These are phyloP conservation scores for Aspergillus uvarum DNA, from an alignment of 2,329 filamentous ascomycete species.

Conservation along the genomic window DNA sequence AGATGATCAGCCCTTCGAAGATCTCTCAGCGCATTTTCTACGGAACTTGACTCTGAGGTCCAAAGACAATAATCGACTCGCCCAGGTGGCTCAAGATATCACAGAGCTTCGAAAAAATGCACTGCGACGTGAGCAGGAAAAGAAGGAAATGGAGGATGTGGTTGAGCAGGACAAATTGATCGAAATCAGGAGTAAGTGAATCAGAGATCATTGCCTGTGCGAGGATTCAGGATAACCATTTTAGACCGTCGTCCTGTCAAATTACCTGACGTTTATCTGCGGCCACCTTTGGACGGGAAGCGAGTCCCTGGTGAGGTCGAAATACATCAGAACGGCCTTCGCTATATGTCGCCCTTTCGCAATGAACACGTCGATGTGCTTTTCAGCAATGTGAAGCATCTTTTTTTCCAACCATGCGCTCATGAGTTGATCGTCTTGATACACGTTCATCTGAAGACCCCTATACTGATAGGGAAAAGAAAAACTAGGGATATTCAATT, in stretches of 20 bases:
- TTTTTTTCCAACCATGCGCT: constrained; percentile 97
- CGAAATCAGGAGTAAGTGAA: constrained; percentile 78
- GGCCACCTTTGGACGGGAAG: constrained; percentile 93
- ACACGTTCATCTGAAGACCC: constrained; percentile 95
- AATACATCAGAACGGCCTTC: constrained; percentile 98
- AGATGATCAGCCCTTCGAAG: constrained; percentile 97
- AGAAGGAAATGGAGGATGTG: constrained; percentile 99
- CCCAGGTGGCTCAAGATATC: constrained; percentile 88
- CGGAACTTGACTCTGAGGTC: constrained; percentile 94
- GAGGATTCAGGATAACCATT: constrained; percentile 41
- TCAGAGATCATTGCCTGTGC: background rate
- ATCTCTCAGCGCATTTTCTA: constrained; percentile 92
- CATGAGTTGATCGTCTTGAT: constrained; percentile 97
- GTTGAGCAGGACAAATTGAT: constrained; percentile 97
- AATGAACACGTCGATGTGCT: constrained; percentile 87
- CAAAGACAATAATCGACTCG: constrained; percentile 81
- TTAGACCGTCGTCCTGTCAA: constrained; percentile 83
- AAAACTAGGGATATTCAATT: constrained; percentile 99
- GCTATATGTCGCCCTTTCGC: constrained; percentile 80
- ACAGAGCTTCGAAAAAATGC: constrained; percentile 94
- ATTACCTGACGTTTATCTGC: constrained; percentile 91
- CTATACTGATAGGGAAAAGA: constrained; percentile 97
- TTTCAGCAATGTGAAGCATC: constrained; percentile 96
- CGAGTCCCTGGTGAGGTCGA: constrained; percentile 93
- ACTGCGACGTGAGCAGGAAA: constrained; percentile 90